Conservation (phyloP, 129 eudicot species). For the Rutidosis leptorrhynchoides region DNA sequence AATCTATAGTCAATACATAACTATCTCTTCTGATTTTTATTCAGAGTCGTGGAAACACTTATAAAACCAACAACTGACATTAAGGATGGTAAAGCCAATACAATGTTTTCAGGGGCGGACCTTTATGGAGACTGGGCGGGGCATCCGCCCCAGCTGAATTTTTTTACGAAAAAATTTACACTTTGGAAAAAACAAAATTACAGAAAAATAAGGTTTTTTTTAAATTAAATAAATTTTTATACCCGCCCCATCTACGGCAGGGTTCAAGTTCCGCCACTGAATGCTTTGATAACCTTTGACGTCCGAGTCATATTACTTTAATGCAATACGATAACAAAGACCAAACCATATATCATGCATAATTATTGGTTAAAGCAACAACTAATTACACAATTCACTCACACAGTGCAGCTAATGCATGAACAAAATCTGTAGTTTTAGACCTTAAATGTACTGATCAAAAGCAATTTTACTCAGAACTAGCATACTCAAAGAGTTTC, state of each 20-base stretch:
- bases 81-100: background rate
- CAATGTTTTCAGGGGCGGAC: no score
- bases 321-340: background rate
- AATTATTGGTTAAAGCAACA: constrained; percentile 1
- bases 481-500: background rate
- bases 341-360: background rate
- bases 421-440: background rate
- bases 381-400: constrained; percentile 4
- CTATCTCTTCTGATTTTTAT: no score
- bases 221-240: no score
- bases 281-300: background rate
- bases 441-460: background rate
- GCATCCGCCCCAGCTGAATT: no score
- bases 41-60: no score
- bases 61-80: constrained; percentile 15
- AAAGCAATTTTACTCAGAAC: background rate
- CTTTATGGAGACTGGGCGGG: no score
- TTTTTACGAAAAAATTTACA: no score
- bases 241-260: no score
- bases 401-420: background rate
- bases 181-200: no score
- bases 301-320: background rate
- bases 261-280: no score
- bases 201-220: no score
- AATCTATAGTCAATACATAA: background rate